Percentiles rank a stretch among this genome's conserved stretches.
These are phyloP conservation scores for Polyrhizophydium stewartii DNA, from an alignment of 371 early-diverging fungal genomes.

Conservation along the genomic window DNA sequence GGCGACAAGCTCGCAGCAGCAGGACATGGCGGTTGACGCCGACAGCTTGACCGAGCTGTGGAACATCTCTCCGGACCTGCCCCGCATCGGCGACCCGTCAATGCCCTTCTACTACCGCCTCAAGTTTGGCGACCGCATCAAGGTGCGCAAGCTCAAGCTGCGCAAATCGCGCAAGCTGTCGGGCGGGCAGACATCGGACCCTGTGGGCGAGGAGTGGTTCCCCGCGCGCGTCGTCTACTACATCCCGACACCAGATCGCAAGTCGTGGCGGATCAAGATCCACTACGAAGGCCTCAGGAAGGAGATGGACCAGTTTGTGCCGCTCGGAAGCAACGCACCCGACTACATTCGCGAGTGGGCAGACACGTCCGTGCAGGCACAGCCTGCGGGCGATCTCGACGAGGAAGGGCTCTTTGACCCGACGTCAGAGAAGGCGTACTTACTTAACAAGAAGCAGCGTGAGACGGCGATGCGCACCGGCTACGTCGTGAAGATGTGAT, in stretches of 20 bases:
- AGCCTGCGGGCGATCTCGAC: neutral
- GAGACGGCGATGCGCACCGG: too few relatives aligned
- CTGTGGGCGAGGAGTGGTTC: neutral
- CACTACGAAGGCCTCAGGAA: neutral
- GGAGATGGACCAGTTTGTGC: neutral
- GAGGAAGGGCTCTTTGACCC: neutral
- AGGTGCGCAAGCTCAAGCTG: neutral
- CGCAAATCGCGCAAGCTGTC: too few relatives aligned
- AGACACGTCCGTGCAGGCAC: neutral
- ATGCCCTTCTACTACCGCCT: neutral
- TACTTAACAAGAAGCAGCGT: neutral
- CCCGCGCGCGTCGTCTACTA: neutral
- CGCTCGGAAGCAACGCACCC: neutral
- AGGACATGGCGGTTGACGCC: too few relatives aligned
- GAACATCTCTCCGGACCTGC: too few relatives aligned
- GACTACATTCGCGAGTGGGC: neutral
- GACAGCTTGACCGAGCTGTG: too few relatives aligned
- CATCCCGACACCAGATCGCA: neutral
- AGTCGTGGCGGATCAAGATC: neutral
- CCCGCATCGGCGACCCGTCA: neutral
- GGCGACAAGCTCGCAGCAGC: too few relatives aligned
- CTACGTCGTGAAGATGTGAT: too few relatives aligned
- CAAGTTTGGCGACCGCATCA: neutral
- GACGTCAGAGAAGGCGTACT: neutral
- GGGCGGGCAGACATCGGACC: neutral